phyloP scores from a whole-genome alignment of 768 basidiomycete genomes.

The Vararia minispora region DNA sequence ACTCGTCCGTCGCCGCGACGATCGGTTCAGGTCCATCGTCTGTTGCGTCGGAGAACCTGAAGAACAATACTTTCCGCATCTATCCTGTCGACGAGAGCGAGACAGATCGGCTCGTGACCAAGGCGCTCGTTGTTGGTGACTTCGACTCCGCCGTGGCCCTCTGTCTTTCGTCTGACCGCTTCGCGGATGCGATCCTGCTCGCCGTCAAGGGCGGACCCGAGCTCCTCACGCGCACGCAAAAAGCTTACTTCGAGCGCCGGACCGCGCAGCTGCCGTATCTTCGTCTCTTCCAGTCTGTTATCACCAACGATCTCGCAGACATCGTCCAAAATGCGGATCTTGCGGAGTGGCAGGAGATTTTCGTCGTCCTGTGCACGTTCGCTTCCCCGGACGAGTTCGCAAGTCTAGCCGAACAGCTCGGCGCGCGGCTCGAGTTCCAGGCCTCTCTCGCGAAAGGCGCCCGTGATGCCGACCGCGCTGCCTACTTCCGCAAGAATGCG shows the following conservation, averaged over 20 bases:
- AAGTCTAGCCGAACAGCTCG: conserved; percentile 84
- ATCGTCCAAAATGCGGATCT: conserved; percentile 95
- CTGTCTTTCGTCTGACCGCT: conserved; percentile 81
- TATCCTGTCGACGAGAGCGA: conserved; percentile 83
- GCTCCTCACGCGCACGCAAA: conserved; percentile 78
- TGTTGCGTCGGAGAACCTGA: conserved; percentile 59
- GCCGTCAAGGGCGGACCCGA: conserved; percentile 87
- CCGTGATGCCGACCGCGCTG: conserved; percentile 30
- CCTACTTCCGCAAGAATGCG: conserved; percentile 71
- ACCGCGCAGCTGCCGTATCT: conserved; percentile 75
- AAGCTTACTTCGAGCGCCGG: conserved; percentile 83
- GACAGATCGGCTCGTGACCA: conserved; percentile 80
- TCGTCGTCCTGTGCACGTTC: conserved; percentile 94
- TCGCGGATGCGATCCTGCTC: conserved; percentile 89
- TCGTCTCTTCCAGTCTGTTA: conserved; percentile 89
- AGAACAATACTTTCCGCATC: conserved; percentile 80
- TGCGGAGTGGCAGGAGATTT: conserved; percentile 92
- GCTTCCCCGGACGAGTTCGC: conserved; percentile 77
- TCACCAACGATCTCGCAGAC: conserved; percentile 84
- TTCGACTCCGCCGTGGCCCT: conserved; percentile 87
- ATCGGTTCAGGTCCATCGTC: conserved; percentile 87
- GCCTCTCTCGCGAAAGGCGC: conserved; percentile 47
- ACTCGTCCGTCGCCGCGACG: conserved; percentile 92
- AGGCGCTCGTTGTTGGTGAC: conserved; percentile 92
- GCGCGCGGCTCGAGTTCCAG: conserved; percentile 82